Evolutionary conservation across 371 early-diverging fungal species (phyloP).

Genomic region (Mortierella sp.): DNA sequence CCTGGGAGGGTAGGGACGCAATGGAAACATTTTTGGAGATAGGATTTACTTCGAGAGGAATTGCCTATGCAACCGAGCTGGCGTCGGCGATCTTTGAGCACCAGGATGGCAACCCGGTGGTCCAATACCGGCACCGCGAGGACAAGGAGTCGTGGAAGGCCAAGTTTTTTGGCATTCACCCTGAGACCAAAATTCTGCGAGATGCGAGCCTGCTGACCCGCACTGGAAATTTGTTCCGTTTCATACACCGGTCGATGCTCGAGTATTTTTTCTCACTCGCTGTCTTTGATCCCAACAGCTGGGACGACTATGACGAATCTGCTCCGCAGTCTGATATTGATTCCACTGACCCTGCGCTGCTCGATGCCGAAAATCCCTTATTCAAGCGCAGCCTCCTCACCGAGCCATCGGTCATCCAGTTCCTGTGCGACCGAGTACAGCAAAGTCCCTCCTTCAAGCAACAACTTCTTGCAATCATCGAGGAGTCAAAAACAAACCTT

Average conservation of each 20-base stretch:
- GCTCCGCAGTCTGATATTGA: neutral
- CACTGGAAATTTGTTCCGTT: neutral
- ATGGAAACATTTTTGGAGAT: neutral
- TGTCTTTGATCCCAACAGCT: neutral
- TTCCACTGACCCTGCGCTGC: too few species aligned
- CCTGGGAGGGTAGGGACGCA: fast-evolving
- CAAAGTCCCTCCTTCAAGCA: neutral
- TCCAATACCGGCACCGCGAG: neutral
- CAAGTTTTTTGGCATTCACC: neutral
- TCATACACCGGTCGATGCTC: neutral
- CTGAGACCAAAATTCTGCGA: neutral
- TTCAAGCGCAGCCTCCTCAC: neutral
- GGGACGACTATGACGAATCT: neutral
- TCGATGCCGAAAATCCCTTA: neutral
- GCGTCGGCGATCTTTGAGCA: neutral
- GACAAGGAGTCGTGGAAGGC: neutral
- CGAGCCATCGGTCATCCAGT: neutral
- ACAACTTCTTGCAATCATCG: too few species aligned
- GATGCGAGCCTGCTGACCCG: neutral
- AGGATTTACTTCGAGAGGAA: neutral
- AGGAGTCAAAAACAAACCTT: too few species aligned
- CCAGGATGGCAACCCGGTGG: neutral
- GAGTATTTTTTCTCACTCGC: neutral
- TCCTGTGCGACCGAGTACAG: neutral
- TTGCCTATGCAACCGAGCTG: neutral